Evolutionary conservation across 164 flowering plant genomes (phyloP), one percentile per base, ranked within the genome.

Genomic region (Brasenia schreberi): DNA sequence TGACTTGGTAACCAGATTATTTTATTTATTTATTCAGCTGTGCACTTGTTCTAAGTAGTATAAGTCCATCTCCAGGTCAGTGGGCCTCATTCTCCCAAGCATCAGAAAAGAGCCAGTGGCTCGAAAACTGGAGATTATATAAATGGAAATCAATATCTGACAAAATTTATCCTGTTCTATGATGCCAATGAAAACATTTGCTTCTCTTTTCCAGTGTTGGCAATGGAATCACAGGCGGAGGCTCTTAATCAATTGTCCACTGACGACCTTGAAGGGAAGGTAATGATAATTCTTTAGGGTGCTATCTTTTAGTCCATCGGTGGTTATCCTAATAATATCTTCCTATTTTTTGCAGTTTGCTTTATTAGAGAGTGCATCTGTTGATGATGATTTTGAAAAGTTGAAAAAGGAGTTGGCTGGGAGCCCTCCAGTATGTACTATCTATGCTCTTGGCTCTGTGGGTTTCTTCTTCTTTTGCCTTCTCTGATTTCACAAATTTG

Each of bases 201-300:
- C 18, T 67, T 65, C 43, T 56, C 66, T 81, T 64, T 56, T 60
- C 19, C 73, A 94, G 99, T 94, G 58, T 4, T 89, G 88, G 81
- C 93, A 19, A 91, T 94, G 99, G 99, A 94, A 70, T 89, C 96
- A 53, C 88, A 94, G 74, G 95, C 97, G 62, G 99, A 94, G 27
- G 96, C 99, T 49, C 89, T 94, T 68, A 78, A 78, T 65, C 92
- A 89, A 77, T 74, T 94, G 70, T 80, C 90, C 45, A 75, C 83
- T 56, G 96, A 91, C 75, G 97, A 94, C 70, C 96, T 94, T 73
- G 99, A 89, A 71, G 97, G 96, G 78, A 91, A 94, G 96, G 98
- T 89, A 82, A 9, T 14, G 9, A 49, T 49, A 49, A 49, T 9
- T 49, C 56, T 49, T 49, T 49, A 6, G 10, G 16, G 4, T 49